phyloP scores from a whole-genome alignment of 345 rosid species.

The Hevea brasiliensis region DNA sequence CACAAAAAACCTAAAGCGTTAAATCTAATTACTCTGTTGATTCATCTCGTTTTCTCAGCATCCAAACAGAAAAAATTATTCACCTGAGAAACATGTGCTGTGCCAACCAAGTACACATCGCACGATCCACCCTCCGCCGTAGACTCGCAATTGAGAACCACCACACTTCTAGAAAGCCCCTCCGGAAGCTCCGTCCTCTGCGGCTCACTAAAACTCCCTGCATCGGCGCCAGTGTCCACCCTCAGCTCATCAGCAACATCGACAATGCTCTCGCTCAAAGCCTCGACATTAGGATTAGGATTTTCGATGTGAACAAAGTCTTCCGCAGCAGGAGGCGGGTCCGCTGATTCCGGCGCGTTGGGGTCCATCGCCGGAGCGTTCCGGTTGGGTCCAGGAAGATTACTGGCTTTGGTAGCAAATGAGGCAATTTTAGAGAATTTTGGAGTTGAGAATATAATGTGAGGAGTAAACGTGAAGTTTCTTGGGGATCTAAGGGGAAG shows the following conservation, averaged over 20 bases:
- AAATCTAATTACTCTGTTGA: background rate
- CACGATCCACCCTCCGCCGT: constrained; percentile 67
- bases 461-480: background rate
- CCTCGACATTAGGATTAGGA: constrained; percentile 45
- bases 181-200: constrained; percentile 50
- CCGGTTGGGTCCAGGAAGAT: constrained; percentile 4
- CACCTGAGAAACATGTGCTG: constrained; percentile 94
- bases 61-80: constrained; percentile 25
- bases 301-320: constrained; percentile 81
- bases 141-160: constrained; percentile 73
- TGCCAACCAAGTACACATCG: constrained; percentile 82
- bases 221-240: constrained; percentile 17
- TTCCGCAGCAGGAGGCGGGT: constrained; percentile 36
- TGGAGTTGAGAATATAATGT: constrained; percentile 1
- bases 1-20: background rate
- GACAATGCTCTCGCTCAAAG: constrained; percentile 73
- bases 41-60: constrained; percentile 11
- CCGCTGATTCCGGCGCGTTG: constrained; percentile 31
- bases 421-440: constrained; percentile 1
- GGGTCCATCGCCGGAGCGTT: constrained; percentile 43
- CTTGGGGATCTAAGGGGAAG: background rate
- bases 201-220: background rate
- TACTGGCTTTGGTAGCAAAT: constrained; percentile 15
- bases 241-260: constrained; percentile 48
- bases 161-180: constrained; percentile 65